phyloP scores from a whole-genome alignment of 306 rosid genomes.

The Morella rubra region DNA sequence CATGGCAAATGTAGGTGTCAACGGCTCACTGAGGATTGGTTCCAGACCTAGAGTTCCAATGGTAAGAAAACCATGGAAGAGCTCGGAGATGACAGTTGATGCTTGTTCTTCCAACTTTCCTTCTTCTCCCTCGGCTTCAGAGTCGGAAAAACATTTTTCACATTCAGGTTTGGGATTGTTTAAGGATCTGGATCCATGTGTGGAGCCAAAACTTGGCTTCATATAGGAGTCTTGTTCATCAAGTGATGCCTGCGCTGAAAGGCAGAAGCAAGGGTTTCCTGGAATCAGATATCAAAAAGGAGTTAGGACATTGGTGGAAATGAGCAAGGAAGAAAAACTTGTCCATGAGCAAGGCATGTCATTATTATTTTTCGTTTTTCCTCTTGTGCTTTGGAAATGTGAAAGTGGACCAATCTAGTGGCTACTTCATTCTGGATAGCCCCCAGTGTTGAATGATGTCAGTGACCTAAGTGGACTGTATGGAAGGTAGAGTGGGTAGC shows the following conservation, averaged over 20 bases:
- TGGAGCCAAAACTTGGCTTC: constrained; percentile 45
- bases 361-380: constrained; percentile 15
- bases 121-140: constrained; percentile 38
- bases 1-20: constrained; percentile 74
- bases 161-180: constrained; percentile 42
- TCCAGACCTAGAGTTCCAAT: constrained; percentile 87
- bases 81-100: constrained; percentile 47
- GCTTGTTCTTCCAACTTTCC: constrained; percentile 39
- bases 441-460: constrained; percentile 2
- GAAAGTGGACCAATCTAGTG: constrained; percentile 19
- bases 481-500: constrained; percentile 11
- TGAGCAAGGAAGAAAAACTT: constrained; percentile 24
- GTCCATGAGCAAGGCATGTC: constrained; percentile 19
- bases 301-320: constrained; percentile 26
- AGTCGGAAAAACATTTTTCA: constrained; percentile 34
- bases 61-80: constrained; percentile 84
- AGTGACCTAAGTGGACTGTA: constrained; percentile 18
- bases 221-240: constrained; percentile 51
- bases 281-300: constrained; percentile 41
- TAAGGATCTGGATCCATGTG: constrained; percentile 35
- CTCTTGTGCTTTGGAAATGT: constrained; percentile 27
- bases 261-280: constrained; percentile 67
- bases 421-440: constrained; percentile 13
- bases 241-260: constrained; percentile 52
- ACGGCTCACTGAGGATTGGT: constrained; percentile 55